Evolutionary conservation across 2,329 filamentous ascomycete species (phyloP), one percentile per base, ranked within the genome.

Genomic region (Ilyonectria sp.): DNA sequence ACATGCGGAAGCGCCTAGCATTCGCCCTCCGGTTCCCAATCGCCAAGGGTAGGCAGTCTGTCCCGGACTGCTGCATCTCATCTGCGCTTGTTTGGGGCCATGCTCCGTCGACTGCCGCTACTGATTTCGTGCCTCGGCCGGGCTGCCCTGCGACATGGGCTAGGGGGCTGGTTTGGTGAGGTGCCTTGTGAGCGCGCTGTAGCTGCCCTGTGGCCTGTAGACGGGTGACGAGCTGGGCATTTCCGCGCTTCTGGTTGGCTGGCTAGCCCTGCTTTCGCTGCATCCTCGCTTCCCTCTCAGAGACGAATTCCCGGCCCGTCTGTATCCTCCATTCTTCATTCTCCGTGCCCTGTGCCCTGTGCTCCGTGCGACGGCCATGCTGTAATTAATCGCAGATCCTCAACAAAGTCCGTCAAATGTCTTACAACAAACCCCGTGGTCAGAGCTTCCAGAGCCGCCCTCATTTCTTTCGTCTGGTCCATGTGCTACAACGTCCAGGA

Each of bases 151-250:
- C 15, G 5, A 5, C 15, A 43, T 43, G 15, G 40, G 8, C 15
- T 43, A 19, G 40, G 40, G 40, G 40, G 15, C 17, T 8, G 40
- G 5, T 43, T 19, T 43, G 15, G 15, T 43, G 40, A 54, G 29
- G 19, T 55, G 59, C 59, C 58, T 50, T 54, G 49, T 40, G 31
- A 47, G n/a, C 7, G 6, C 29, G 17, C 29, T 35, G 29, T 9
- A 29, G 19, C 19, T 47, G 15, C 19, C 23, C 52, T 67, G 52
- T 63, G 50, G 52, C 43, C 60, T 60, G 53, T 29, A 37, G 54
- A 40, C 55, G 52, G 67, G 47, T 63, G 53, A 47, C 60, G 60
- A 47, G 60, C 57, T 72, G 70, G 71, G 73, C 69, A 69, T 71
- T 66, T 66, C 56, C 11, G 9, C 7, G 21, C 15, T 29, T 53